phyloP scores from a whole-genome alignment of 1,284 basidiomycete species.

The Ceratobasidium sp. region DNA sequence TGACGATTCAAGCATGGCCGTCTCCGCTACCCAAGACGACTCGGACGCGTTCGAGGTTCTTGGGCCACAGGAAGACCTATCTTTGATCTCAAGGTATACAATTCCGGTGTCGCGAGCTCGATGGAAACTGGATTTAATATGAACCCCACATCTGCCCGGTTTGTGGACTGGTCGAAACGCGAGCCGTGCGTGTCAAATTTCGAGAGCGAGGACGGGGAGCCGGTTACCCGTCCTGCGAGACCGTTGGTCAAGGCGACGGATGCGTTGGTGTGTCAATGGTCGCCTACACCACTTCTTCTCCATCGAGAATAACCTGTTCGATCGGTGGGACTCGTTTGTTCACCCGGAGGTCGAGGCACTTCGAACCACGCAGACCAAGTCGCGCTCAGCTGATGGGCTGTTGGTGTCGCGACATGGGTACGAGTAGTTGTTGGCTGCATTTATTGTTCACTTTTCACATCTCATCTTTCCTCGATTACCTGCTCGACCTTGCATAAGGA shows the following conservation, averaged over 20 bases:
- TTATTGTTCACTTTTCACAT: too few relatives aligned
- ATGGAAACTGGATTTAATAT: constrained; percentile 39
- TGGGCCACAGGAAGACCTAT: constrained; percentile 67
- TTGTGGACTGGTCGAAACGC: constrained; percentile 22
- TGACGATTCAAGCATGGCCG: background rate
- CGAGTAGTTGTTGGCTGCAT: too few relatives aligned
- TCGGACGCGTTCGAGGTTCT: constrained; percentile 51
- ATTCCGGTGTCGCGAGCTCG: constrained; percentile 52
- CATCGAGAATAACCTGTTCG: constrained; percentile 67
- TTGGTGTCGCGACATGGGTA: constrained; percentile 75
- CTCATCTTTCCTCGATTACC: too few relatives aligned
- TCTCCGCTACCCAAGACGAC: constrained; percentile 47
- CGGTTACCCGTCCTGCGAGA: background rate
- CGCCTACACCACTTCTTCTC: constrained; percentile 83
- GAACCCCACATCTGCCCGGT: background rate
- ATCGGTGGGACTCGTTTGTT: constrained; percentile 69
- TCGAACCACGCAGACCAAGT: constrained; percentile 68
- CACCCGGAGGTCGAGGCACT: constrained; percentile 80
- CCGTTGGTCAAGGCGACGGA: constrained; percentile 60
- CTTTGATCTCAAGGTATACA: constrained; percentile 65
- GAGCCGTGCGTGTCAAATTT: background rate
- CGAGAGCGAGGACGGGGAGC: constrained; percentile 4
- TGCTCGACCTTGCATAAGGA: too few relatives aligned
- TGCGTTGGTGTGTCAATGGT: constrained; percentile 87
- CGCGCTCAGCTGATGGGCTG: constrained; percentile 64